A percentile compares a stretch with the other conserved stretches of the same genome.
phyloP scores from a whole-genome alignment of 2,329 filamentous ascomycete genomes.

The Thyridium curvatum region DNA sequence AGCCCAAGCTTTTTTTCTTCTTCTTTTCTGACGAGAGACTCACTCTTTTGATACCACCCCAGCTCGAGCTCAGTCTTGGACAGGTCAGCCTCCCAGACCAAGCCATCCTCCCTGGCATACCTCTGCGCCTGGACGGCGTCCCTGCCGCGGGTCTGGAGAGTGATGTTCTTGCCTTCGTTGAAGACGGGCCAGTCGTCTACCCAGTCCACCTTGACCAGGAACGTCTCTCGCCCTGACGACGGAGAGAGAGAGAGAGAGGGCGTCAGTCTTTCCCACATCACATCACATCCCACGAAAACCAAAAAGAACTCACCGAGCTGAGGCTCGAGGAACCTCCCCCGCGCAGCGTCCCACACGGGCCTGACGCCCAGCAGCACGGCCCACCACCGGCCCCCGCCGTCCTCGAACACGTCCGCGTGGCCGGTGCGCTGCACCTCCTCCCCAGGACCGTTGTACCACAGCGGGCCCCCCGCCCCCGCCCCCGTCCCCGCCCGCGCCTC shows the following conservation, averaged over 20 bases:
- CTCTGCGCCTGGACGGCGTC: constrained; percentile 11
- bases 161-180: constrained; percentile 37
- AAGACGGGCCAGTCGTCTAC: constrained; percentile 44
- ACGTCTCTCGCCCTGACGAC: constrained; percentile 43
- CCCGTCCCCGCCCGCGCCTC: constrained; percentile 34
- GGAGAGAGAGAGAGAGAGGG: too few species aligned
- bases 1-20: too few species aligned
- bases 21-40: not conserved
- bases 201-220: constrained; percentile 43
- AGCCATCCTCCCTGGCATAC: constrained; percentile 22
- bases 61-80: constrained; percentile 17
- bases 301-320: constrained; percentile 33
- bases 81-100: constrained; percentile 27
- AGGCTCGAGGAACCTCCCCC: constrained; percentile 25
- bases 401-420: constrained; percentile 41
- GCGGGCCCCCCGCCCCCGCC: constrained; percentile 32
- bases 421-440: constrained; percentile 44
- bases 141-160: constrained; percentile 25
- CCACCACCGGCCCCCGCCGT: constrained; percentile 37
- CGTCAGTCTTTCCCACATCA: too few species aligned
- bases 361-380: constrained; percentile 39
- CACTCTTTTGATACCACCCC: constrained; percentile 32
- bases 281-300: too few species aligned
- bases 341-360: constrained; percentile 17
- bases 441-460: constrained; percentile 37